Base-by-base conservation (phyloP, 805 yeast species). In the Sungouiella blattae region DNA sequence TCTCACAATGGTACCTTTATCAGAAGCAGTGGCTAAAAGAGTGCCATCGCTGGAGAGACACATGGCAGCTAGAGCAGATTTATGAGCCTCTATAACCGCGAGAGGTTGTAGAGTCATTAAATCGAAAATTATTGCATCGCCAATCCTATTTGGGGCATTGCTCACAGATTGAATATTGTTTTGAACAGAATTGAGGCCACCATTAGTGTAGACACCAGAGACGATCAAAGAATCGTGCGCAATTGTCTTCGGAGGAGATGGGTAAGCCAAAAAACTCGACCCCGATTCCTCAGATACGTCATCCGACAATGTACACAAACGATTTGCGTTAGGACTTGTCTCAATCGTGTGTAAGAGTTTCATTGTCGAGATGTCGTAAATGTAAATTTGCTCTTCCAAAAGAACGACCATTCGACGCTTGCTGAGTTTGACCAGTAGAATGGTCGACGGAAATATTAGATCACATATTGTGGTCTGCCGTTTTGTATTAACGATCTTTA, bases 1-100 rank as follows among this genome's bases (percentile, higher is more conserved):
- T 29, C 98, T 65, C 3, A 91, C 78, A 15, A 93, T 78, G 0
- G 98, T 93, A 2, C 98, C 98, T 52, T 87, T 86, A 23, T 73
- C 78, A 0, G 96, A 86, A 5, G 96, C 87, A 0, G 97, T 86
- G 0, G 97, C 96, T 29, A 91, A 68, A 44, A 86, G 64, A 2
- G 77, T 68, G 0, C 97, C 97, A 50, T 85, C 89, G 21, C 69
- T 67, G 33, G 87, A 85, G 12, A 93, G 56, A 1, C 83, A 64
- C 30, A 88, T 58, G 2, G 78, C 71, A 3, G 88, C 83, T 28
- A 91, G 55, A 1, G 84, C 80, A 0, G 88, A 68, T 50, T 83
- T 85, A 59, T 93, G 98, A 1, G 96, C 96, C 51, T 83, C 86
- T 4, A 91, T 75, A 1, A 86, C 82, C 40, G 86, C 84, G 21